These are phyloP conservation scores for Leccinum pachyderme DNA, from an alignment of 1,284 basidiomycete species.

Conservation along the genomic window DNA sequence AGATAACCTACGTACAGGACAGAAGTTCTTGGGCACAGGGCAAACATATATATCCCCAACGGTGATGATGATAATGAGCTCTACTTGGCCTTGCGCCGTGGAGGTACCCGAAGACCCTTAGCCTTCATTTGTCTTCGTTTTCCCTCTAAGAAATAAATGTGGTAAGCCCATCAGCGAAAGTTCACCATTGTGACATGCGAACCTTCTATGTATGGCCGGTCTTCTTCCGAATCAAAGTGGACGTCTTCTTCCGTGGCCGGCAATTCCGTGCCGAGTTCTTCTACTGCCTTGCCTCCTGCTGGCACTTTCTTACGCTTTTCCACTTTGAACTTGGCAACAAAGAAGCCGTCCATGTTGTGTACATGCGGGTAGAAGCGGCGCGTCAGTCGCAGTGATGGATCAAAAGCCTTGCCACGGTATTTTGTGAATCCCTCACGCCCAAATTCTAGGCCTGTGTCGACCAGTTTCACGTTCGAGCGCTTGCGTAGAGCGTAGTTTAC, in stretches of 20 bases:
- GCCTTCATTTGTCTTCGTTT: conserved; percentile 72
- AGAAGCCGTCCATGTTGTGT: conserved; percentile 98
- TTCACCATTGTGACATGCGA: conserved; percentile 26
- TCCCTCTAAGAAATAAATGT: conserved; percentile 45
- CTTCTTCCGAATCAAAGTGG: conserved; percentile 70
- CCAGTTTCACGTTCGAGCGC: conserved; percentile 92
- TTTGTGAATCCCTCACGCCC: conserved; percentile 89
- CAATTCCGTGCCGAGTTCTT: conserved; percentile 14
- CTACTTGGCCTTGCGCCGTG: conserved; percentile 35
- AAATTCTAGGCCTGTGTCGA: conserved; percentile 92
- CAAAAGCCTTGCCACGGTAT: conserved; percentile 89
- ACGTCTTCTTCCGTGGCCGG: conserved; percentile 33
- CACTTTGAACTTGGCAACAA: conserved; percentile 97
- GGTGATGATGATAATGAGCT: not conserved
- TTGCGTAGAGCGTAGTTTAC: conserved; percentile 98
- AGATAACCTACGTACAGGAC: not conserved
- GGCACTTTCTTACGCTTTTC: conserved; percentile 67
- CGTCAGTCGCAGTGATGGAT: conserved; percentile 80
- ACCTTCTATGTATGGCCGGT: conserved; percentile 68
- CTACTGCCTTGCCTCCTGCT: conserved; percentile 38
- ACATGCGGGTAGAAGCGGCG: conserved; percentile 89
- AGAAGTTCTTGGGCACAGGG: conserved; percentile 3
- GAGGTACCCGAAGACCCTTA: conserved; percentile 66
- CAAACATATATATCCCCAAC: not conserved
- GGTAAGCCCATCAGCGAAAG: conserved; percentile 1